Evolutionary conservation across 2,329 filamentous ascomycete genomes (phyloP), one percentile per base, ranked within the genome.

Genomic region (Blumeria hordei): DNA sequence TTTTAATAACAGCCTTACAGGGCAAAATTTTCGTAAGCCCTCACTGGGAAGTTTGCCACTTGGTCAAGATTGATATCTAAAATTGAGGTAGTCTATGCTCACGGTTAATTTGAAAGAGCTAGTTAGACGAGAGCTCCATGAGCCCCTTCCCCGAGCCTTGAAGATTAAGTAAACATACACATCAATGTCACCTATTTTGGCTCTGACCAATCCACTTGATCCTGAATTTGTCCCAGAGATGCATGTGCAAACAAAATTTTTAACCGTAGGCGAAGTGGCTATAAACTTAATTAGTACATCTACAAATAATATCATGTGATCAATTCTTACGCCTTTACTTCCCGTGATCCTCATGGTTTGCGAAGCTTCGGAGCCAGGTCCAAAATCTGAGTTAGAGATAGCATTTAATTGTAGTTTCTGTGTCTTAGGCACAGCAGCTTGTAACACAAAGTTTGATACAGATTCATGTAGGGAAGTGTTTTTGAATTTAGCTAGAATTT

Each of bases 141-240:
- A 28, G 21, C 21, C 21, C 21, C 21, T 28, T 28, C 21, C 21
- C 4, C 21, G 21, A 2, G 21, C 21, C 21, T n/a, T 41, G 10
- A 41, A 41, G n/a, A n/a, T 41, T 41, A n/a, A 41, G 37, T 41
- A 41, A 11, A 11, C n/a, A 11, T 41, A 41, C 37, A 41, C n/a
- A 35, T 12, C 33, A n/a, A 8, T 41, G 34, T 39, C 34, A 33
- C 53, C 57, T 58, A 66, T 55, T 55, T 63, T 18, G 87, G 81
- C 69, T 98, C 92, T 34, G 85, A 82, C 92, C 92, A 98, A 71
- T 95, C 93, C 57, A 96, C 88, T 69, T 96, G 88, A 64, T 98
- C 92, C 66, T 83, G 83, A 16, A 93, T 74, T 58, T 82, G 76
- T 54, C 80, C 80, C 28, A 73, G 77, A 56, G 77, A 76, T 56